These are phyloP conservation scores for Tirmania nivea DNA, from an alignment of 495 filamentous ascomycete genomes.

Conservation along the genomic window DNA sequence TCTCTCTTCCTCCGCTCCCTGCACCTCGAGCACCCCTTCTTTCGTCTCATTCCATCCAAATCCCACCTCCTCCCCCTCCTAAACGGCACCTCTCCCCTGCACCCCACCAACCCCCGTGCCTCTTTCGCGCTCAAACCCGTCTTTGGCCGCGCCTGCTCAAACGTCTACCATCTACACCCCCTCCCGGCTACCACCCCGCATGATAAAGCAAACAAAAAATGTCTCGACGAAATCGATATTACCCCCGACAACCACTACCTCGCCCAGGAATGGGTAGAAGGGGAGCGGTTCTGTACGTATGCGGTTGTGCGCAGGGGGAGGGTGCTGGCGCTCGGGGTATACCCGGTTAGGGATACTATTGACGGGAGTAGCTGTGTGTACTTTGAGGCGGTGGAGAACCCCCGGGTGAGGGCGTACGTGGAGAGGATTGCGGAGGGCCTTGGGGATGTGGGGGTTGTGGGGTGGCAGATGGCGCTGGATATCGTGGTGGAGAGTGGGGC, in stretches of 20 bases:
- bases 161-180: constrained; percentile 14
- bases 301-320: constrained; percentile 6
- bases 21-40: constrained; percentile 9
- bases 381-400: constrained; percentile 13
- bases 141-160: constrained; percentile 13
- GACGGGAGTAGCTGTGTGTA: constrained; percentile 16
- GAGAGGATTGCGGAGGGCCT: constrained; percentile 4
- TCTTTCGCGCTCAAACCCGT: constrained; percentile 18
- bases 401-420: constrained; percentile 5
- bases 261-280: constrained; percentile 17
- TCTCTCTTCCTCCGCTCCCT: constrained; percentile 3
- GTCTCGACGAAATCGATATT: not conserved
- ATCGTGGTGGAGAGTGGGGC: constrained; percentile 5
- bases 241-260: constrained; percentile 13
- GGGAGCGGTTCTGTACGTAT: constrained; percentile 15
- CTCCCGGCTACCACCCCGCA: not conserved
- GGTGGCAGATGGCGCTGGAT: constrained; percentile 14
- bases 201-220: not conserved
- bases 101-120: no score
- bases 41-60: no score
- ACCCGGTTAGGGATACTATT: constrained; percentile 18
- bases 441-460: not conserved
- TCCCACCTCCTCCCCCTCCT: no score
- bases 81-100: no score
- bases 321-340: constrained; percentile 9